Conservation (phyloP, 1,284 basidiomycete species). For the Ceratobasidium sp. region DNA sequence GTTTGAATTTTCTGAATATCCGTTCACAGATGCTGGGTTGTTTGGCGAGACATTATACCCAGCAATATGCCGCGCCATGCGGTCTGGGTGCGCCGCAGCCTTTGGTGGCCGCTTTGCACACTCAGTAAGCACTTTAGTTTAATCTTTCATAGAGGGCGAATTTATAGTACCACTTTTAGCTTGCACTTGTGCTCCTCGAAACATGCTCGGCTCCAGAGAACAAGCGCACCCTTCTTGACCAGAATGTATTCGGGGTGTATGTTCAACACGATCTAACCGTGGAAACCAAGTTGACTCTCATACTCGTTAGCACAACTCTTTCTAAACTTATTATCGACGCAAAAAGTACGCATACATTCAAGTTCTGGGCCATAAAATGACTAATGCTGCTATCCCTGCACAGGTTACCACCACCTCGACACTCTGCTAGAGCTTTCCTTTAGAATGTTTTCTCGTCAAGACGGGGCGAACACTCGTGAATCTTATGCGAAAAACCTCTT, state of each 20-base stretch:
- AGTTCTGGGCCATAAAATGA: not conserved
- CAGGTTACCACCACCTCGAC: conserved; percentile 41
- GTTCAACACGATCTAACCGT: not conserved
- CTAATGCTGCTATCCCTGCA: not conserved
- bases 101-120: conserved; percentile 39
- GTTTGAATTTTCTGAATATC: not conserved
- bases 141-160: too few species aligned
- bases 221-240: conserved; percentile 29
- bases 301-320: not conserved
- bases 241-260: conserved; percentile 25
- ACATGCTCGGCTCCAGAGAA: conserved; percentile 15
- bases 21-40: not conserved
- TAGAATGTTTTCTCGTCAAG: conserved; percentile 30
- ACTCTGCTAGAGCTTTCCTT: conserved; percentile 42
- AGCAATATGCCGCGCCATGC: conserved; percentile 35
- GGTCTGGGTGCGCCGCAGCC: conserved; percentile 9
- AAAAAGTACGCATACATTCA: conserved; percentile 44
- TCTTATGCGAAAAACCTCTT: conserved; percentile 32
- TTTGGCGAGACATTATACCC: conserved; percentile 14
- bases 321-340: conserved; percentile 42
- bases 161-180: conserved; percentile 6
- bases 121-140: conserved; percentile 13
- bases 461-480: conserved; percentile 18
- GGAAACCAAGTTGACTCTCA: not conserved
- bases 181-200: conserved; percentile 5